Evolutionary conservation across 441 rosid genomes (phyloP), one percentile per base, ranked within the genome.

Genomic region (Gossypium lobatum): DNA sequence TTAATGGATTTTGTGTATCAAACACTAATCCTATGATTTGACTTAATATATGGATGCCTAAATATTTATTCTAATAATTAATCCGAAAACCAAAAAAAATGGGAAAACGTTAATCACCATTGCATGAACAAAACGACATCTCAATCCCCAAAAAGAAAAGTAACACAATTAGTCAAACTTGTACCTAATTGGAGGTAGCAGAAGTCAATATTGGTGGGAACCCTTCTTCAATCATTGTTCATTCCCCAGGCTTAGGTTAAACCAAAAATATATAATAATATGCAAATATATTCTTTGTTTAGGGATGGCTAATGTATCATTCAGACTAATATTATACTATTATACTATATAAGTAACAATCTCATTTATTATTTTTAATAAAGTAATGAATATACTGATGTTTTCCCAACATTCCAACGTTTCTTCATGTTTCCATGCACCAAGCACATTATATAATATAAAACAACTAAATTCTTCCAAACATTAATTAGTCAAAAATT

Each of bases 111-210:
- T 26, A 23, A 16, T 13, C 21, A 48, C 71, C 6, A 10, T 2
- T 53, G 11, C 48, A 28, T 65, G 17, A 28, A 63, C 59, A 13
- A 53, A 60, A 76, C 54, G 61, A 58, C 58, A 70, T 42, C 37
- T 75, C 78, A 73, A 80, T 73, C 80, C 37, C 16, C 3, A 59
- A 25, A 59, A 74, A 79, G 4, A 64, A 77, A 77, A 77, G 82
- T 61, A 45, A 73, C 85, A 42, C 72, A 69, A 83, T 79, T 59
- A 81, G 84, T 83, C 87, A 82, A 83, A 78, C 82, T 81, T 83
- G 75, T 76, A 86, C 88, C 92, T 85, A 91, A 88, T 85, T 81
- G 46, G 86, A 83, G 79, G 58, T 64, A 65, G 62, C 76, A 85
- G 59, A 86, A 80, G 93, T 88, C 88, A 85, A 87, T 4, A 60